Percentiles rank a stretch among this genome's conserved stretches.
phyloP scores from a whole-genome alignment of 176 grass and related monocot species.

The Triticum urartu region DNA sequence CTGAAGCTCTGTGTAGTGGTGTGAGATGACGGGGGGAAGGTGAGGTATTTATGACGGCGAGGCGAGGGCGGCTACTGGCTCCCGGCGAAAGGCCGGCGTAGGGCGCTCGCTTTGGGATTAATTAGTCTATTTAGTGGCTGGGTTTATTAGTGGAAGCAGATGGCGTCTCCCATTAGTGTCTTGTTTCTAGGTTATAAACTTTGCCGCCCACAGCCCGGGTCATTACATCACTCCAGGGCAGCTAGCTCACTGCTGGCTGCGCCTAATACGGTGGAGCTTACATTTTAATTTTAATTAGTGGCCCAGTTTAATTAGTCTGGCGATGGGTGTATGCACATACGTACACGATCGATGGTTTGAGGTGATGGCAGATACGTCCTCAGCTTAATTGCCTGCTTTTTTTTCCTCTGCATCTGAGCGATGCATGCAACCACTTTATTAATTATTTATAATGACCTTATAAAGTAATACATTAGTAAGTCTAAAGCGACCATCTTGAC shows the following conservation, averaged over 20 bases:
- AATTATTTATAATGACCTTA: too few relatives aligned
- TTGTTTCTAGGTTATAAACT: constrained; percentile 30
- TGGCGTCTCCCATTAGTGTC: background rate
- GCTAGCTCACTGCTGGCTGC: constrained; percentile 25
- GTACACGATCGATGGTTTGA: too few relatives aligned
- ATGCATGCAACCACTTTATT: too few relatives aligned
- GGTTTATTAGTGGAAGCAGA: constrained; percentile 19
- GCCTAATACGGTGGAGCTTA: constrained; percentile 15
- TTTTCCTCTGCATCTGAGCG: too few relatives aligned
- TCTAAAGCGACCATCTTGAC: too few relatives aligned
- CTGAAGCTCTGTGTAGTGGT: background rate
- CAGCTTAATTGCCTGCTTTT: background rate
- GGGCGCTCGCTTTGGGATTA: constrained; percentile 34
- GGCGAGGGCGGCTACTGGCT: constrained; percentile 16
- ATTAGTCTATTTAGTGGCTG: constrained; percentile 25
- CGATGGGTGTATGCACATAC: too few relatives aligned
- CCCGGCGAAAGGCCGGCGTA: constrained; percentile 26
- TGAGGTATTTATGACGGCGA: constrained; percentile 52
- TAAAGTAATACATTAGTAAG: too few relatives aligned
- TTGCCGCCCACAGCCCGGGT: constrained; percentile 60
- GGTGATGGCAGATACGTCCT: background rate
- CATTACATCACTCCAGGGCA: constrained; percentile 33
- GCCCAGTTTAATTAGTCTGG: background rate
- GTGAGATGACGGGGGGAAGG: constrained; percentile 28
- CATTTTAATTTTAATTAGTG: constrained; percentile 29